A percentile compares a stretch with the other conserved stretches of the same genome.
phyloP scores from a whole-genome alignment of 2,329 filamentous ascomycete species.

The Trichothecium sympodiale region DNA sequence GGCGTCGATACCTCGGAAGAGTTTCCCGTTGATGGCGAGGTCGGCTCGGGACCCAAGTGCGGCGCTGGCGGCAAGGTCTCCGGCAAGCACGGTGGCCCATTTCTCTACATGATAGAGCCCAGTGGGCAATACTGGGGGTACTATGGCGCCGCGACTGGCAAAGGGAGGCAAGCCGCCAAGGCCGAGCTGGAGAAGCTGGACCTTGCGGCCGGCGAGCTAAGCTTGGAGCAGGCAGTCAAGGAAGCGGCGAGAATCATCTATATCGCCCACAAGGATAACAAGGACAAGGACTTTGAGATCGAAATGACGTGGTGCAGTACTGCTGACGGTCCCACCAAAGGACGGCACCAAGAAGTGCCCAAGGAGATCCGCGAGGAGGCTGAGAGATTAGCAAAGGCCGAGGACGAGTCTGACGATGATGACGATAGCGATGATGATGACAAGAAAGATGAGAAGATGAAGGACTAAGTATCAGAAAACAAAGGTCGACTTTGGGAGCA shows the following conservation, averaged over 20 bases:
- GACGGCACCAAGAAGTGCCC: slow-evolving; percentile 85
- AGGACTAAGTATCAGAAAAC: slow-evolving; percentile 49
- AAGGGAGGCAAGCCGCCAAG: slow-evolving; percentile 93
- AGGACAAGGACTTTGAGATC: slow-evolving; percentile 98
- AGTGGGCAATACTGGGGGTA: slow-evolving; percentile 98
- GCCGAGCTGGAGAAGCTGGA: slow-evolving; percentile 97
- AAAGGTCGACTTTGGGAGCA: slow-evolving; percentile 2
- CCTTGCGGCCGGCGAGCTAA: slow-evolving; percentile 64
- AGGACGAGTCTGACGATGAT: slow-evolving; percentile 69
- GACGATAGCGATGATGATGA: slow-evolving; percentile 57
- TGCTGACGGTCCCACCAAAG: slow-evolving; percentile 77
- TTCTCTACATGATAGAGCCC: slow-evolving; percentile 97
- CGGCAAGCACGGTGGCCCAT: slow-evolving; percentile 74
- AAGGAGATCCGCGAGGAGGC: slow-evolving; percentile 86
- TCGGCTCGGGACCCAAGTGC: slow-evolving; percentile 65
- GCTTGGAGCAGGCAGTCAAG: slow-evolving; percentile 80
- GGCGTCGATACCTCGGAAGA: slow-evolving; percentile 89
- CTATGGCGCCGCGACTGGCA: slow-evolving; percentile 94
- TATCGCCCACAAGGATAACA: slow-evolving; percentile 95
- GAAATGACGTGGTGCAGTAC: slow-evolving; percentile 98
- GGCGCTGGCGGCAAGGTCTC: slow-evolving; percentile 75
- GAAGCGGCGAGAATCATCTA: slow-evolving; percentile 96
- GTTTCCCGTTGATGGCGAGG: slow-evolving; percentile 77
- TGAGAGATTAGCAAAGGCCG: slow-evolving; percentile 83
- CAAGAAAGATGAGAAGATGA: slow-evolving; percentile 70